phyloP scores from a whole-genome alignment of 2,329 filamentous ascomycete genomes.

The Sarocladium oryzae region DNA sequence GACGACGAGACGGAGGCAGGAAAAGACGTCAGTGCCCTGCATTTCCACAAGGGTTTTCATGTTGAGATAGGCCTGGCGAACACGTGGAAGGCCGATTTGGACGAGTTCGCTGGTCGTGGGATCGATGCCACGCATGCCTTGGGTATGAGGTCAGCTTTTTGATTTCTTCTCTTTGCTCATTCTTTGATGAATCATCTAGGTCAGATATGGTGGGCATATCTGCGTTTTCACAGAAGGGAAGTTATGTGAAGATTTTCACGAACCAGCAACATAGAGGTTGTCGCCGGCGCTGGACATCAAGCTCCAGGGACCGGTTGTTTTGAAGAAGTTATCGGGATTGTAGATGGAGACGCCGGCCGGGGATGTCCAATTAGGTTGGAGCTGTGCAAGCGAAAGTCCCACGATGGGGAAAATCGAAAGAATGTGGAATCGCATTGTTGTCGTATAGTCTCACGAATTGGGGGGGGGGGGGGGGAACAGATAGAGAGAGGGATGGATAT shows the following conservation, averaged over 20 bases:
- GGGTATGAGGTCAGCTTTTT: neutral
- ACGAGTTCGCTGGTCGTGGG: conserved; percentile 23
- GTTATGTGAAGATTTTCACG: no score
- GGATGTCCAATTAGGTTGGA: conserved; percentile 21
- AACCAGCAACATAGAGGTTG: conserved; percentile 24
- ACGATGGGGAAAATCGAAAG: conserved; percentile 6
- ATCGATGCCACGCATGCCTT: conserved; percentile 26
- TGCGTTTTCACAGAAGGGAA: no score
- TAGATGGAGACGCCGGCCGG: conserved; percentile 21
- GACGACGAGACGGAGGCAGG: conserved; percentile 11
- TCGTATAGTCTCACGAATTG: neutral
- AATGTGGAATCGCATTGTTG: conserved; percentile 17
- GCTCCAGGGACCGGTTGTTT: conserved; percentile 22
- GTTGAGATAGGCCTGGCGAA: conserved; percentile 26
- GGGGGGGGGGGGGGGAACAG: no score
- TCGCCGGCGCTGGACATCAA: conserved; percentile 22
- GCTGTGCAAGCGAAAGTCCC: conserved; percentile 9
- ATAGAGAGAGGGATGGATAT: no score
- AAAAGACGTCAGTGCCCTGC: conserved; percentile 21
- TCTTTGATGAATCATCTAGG: no score
- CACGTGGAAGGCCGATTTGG: conserved; percentile 19
- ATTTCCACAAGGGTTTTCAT: conserved; percentile 24
- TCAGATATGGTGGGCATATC: no score
- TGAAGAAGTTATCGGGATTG: conserved; percentile 21
- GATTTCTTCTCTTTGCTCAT: neutral